phyloP scores from a whole-genome alignment of 257 asterid genomes.

The Cinchona pubescens region DNA sequence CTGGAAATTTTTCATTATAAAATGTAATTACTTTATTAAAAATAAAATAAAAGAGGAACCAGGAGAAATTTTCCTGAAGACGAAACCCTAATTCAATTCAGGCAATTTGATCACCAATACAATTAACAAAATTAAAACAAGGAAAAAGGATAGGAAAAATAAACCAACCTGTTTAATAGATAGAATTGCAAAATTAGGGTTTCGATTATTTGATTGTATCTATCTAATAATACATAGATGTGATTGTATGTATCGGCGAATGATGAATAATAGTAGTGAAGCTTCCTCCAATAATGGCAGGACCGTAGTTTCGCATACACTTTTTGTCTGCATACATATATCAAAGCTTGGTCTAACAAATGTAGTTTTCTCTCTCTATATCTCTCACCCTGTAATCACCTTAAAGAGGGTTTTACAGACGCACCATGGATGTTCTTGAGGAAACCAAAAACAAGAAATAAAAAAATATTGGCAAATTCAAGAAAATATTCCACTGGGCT shows the following conservation, averaged over 20 bases:
- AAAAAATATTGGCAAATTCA: background rate
- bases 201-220: constrained; percentile 11
- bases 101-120: background rate
- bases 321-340: background rate
- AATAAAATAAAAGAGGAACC: background rate
- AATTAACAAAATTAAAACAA: background rate
- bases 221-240: background rate
- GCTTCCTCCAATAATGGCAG: constrained; percentile 9
- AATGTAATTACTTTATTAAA: background rate
- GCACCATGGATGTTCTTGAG: constrained; percentile 3
- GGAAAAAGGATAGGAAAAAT: constrained; percentile 2
- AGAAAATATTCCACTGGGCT: background rate
- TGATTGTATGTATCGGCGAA: constrained; percentile 5
- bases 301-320: constrained; percentile 5
- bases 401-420: constrained; percentile 17
- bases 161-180: constrained; percentile 24
- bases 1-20: background rate
- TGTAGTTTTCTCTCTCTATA: background rate
- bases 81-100: constrained; percentile 14
- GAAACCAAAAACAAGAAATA: background rate
- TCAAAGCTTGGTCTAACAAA: background rate
- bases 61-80: background rate
- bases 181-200: constrained; percentile 25
- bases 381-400: background rate
- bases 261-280: constrained; percentile 8